Conservation (phyloP, 2,329 filamentous ascomycete genomes). For the Diaporthe citri region DNA sequence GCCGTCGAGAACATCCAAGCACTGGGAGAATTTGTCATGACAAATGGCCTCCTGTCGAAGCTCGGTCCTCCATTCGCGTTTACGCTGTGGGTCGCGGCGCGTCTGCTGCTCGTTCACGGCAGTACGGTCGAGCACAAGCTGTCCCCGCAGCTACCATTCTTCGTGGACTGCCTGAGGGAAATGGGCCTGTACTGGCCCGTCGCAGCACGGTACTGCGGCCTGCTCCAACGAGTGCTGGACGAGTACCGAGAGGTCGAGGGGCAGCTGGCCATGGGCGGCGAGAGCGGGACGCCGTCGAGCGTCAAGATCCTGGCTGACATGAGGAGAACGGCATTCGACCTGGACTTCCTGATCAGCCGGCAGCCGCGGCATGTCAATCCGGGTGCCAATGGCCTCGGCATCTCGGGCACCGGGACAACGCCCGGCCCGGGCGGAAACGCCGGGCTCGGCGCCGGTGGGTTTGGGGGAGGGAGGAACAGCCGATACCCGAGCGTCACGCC, state of each 20-base stretch:
- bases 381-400: conserved; percentile 35
- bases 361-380: conserved; percentile 70
- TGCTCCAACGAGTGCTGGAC: conserved; percentile 86
- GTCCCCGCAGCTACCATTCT: conserved; percentile 82
- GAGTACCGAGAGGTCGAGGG: conserved; percentile 86
- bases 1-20: conserved; percentile 87
- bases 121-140: conserved; percentile 89
- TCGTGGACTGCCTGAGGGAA: conserved; percentile 83
- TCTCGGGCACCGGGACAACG: conserved; percentile 1
- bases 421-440: conserved; percentile 4
- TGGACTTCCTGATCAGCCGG: conserved; percentile 89
- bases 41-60: conserved; percentile 80
- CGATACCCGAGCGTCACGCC: conserved; percentile 68
- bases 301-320: conserved; percentile 92
- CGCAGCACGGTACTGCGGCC: conserved; percentile 82
- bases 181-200: conserved; percentile 91
- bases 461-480: conserved; percentile 51
- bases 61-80: conserved; percentile 93
- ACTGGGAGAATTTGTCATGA: conserved; percentile 82
- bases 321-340: conserved; percentile 89
- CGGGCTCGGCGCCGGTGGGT: conserved; percentile 40
- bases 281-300: conserved; percentile 76
- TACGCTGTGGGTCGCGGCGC: conserved; percentile 90
- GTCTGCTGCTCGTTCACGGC: conserved; percentile 88
- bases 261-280: conserved; percentile 69